phyloP scores from a whole-genome alignment of 768 basidiomycete species.

The Cyclocybe cylindracea region DNA sequence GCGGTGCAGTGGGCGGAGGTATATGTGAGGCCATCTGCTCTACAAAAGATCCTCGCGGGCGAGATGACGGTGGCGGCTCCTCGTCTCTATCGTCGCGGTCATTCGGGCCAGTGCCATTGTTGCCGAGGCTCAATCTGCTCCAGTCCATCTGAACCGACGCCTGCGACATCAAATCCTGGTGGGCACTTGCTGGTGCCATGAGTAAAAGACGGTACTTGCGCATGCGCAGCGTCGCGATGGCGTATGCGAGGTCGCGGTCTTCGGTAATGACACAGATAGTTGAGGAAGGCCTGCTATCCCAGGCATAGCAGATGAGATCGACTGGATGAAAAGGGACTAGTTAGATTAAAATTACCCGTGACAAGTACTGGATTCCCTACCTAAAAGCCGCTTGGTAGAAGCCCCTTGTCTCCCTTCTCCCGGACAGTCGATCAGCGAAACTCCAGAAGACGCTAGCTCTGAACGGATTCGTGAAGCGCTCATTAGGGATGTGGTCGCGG shows the following conservation, averaged over 20 bases:
- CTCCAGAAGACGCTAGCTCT: constrained; percentile 31
- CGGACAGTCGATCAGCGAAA: constrained; percentile 31
- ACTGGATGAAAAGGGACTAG: constrained; percentile 34
- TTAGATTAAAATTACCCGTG: background rate
- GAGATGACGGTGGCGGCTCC: constrained; percentile 1
- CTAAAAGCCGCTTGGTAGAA: constrained; percentile 30
- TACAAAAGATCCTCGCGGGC: background rate
- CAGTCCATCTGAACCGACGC: constrained; percentile 55
- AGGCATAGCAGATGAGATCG: constrained; percentile 68
- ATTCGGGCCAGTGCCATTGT: constrained; percentile 1
- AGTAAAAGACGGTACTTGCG: constrained; percentile 55
- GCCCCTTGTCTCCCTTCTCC: constrained; percentile 26
- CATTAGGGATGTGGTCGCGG: constrained; percentile 4
- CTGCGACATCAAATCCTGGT: constrained; percentile 51
- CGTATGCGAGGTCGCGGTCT: constrained; percentile 68
- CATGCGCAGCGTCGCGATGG: constrained; percentile 56
- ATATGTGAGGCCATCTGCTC: too few relatives aligned
- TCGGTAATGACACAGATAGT: constrained; percentile 67
- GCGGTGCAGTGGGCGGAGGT: too few relatives aligned
- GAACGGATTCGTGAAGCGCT: constrained; percentile 18
- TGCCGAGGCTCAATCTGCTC: constrained; percentile 19
- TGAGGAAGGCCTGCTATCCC: constrained; percentile 49
- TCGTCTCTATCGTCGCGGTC: background rate
- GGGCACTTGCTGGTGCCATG: constrained; percentile 41
- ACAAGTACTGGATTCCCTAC: constrained; percentile 11